phyloP scores from a whole-genome alignment of 305 asterid genomes.

The Rubia peregrina region DNA sequence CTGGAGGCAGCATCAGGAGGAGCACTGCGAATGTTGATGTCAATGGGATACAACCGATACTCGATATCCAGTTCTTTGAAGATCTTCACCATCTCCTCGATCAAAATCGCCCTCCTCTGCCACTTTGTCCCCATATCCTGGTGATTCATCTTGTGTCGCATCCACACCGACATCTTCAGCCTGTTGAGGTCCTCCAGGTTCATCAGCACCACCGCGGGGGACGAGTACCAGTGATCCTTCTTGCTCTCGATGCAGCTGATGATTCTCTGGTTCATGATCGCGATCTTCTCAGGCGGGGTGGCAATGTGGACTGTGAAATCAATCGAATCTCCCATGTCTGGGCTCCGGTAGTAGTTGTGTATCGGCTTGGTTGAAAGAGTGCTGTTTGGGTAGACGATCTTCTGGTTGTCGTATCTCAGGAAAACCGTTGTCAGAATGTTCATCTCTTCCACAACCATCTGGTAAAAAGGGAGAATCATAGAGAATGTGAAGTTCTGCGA shows the following conservation, averaged over 20 bases:
- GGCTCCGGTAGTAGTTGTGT: conserved; percentile 42
- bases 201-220: conserved; percentile 29
- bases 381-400: conserved; percentile 37
- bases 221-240: conserved; percentile 44
- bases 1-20: conserved; percentile 21
- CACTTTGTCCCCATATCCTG: conserved; percentile 42
- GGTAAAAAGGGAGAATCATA: background rate
- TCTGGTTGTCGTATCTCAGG: conserved; percentile 37
- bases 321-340: conserved; percentile 44
- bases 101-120: conserved; percentile 32
- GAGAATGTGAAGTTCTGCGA: too few relatives aligned
- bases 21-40: conserved; percentile 26
- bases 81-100: conserved; percentile 40
- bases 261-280: conserved; percentile 36
- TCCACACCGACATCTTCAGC: conserved; percentile 38
- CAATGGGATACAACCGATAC: conserved; percentile 30
- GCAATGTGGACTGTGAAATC: conserved; percentile 37
- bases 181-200: conserved; percentile 32
- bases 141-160: conserved; percentile 34
- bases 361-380: conserved; percentile 33
- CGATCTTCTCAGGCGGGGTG: conserved; percentile 39
- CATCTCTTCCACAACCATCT: conserved; percentile 57
- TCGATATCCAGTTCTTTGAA: conserved; percentile 39
- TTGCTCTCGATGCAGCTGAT: conserved; percentile 30
- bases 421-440: conserved; percentile 37